Percentiles rank a stretch among this genome's conserved stretches.
These are phyloP conservation scores for Phytopythium delawarense DNA, from an alignment of 352 stramenopile species.

Conservation along the genomic window DNA sequence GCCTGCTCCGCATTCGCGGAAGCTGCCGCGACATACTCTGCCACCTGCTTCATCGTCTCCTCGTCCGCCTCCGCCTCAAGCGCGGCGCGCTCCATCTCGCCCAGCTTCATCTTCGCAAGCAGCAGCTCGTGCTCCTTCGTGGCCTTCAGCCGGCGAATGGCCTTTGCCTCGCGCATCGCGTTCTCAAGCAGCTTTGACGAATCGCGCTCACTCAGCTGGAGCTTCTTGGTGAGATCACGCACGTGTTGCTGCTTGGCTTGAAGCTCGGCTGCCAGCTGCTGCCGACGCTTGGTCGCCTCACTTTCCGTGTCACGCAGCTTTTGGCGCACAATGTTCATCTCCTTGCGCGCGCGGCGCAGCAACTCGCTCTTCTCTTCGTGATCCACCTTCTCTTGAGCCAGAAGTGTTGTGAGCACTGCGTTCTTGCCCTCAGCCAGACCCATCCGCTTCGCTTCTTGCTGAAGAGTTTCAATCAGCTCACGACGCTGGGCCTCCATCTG, in stretches of 20 bases:
- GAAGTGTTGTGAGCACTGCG: constrained; percentile 48
- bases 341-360: constrained; percentile 48
- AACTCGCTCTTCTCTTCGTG: constrained; percentile 54
- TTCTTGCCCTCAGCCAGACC: constrained; percentile 61
- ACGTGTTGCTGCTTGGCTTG: constrained; percentile 61
- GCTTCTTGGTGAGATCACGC: constrained; percentile 42
- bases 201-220: constrained; percentile 55
- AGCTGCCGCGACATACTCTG: constrained; percentile 21
- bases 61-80: constrained; percentile 26
- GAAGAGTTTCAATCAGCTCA: constrained; percentile 50
- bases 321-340: constrained; percentile 48
- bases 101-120: constrained; percentile 53
- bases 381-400: constrained; percentile 52
- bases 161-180: constrained; percentile 48
- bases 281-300: constrained; percentile 60
- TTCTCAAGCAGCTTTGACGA: constrained; percentile 35
- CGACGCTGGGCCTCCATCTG: constrained; percentile 43
- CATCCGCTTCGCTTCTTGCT: constrained; percentile 61
- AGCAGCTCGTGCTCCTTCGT: constrained; percentile 65
- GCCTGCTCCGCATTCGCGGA: constrained; percentile 15
- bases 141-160: constrained; percentile 40
- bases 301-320: constrained; percentile 50
- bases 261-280: constrained; percentile 44
- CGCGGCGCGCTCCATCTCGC: constrained; percentile 51
- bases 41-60: constrained; percentile 26